A percentile compares a stretch with the other conserved stretches of the same genome.
Conservation (phyloP, 305 asterid species). For the Fraxinus dipetala region DNA sequence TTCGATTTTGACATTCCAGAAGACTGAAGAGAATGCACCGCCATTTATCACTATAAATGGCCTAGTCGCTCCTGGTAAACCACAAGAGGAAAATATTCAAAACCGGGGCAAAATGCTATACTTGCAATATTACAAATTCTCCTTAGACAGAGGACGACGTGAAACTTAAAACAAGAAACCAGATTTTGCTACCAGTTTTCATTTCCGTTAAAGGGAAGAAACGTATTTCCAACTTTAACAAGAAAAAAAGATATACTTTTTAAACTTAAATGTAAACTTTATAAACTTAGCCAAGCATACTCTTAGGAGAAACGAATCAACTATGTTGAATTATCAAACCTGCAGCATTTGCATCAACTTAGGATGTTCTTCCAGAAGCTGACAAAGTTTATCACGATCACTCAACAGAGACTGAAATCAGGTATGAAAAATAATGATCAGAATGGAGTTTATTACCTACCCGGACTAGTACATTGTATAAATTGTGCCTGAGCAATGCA, state of each 20-base stretch:
- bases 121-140: not conserved
- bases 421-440: constrained; percentile 22
- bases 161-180: not conserved
- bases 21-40: not conserved
- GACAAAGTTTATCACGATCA: constrained; percentile 93
- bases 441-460: not conserved
- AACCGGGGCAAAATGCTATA: not conserved
- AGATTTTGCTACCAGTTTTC: not conserved
- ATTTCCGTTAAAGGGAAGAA: not conserved
- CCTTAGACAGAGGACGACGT: not conserved
- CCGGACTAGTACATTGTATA: not conserved
- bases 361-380: constrained; percentile 88
- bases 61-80: constrained; percentile 41
- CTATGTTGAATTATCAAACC: constrained; percentile 42
- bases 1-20: not conserved
- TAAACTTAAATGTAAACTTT: not conserved
- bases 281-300: not conserved
- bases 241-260: not conserved
- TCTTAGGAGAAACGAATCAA: constrained; percentile 1
- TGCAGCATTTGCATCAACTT: constrained; percentile 97
- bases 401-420: constrained; percentile 77
- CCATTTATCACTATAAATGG: constrained; percentile 19
- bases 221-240: not conserved
- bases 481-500: not conserved
- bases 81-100: constrained; percentile 2